A percentile compares a stretch with the other conserved stretches of the same genome.
Evolutionary conservation across 192 early-diverging fungal genomes (phyloP).

Genomic region (Podila clonocystis): DNA sequence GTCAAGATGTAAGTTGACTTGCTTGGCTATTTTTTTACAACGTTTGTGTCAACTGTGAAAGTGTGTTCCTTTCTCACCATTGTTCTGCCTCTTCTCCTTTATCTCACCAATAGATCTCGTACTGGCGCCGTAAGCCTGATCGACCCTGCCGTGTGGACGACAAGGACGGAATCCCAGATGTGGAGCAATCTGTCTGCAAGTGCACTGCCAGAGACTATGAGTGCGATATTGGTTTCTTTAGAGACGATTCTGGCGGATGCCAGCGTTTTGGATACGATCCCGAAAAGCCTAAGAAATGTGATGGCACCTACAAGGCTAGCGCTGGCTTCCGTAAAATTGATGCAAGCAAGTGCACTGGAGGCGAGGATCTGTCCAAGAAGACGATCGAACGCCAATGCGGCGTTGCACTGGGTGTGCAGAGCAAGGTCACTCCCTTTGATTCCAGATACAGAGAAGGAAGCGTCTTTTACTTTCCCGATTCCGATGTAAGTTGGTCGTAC

Average conservation of each 20-base stretch:
- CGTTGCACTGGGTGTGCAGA: constrained; percentile 52
- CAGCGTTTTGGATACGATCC: constrained; percentile 78
- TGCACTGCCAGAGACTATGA: constrained; percentile 87
- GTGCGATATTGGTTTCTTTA: constrained; percentile 90
- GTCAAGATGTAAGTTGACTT: constrained; percentile 52
- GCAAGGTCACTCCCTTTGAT: constrained; percentile 40
- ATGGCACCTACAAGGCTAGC: constrained; percentile 69
- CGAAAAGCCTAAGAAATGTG: constrained; percentile 76
- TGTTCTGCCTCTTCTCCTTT: not conserved
- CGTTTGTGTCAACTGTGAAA: not conserved
- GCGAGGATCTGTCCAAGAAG: constrained; percentile 65
- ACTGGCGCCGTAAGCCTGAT: constrained; percentile 79
- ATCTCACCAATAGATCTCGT: constrained; percentile 56
- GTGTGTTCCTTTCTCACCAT: not conserved
- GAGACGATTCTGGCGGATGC: constrained; percentile 73
- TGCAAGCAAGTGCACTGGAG: constrained; percentile 80
- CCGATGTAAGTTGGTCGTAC: constrained; percentile 30
- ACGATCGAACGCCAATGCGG: constrained; percentile 79
- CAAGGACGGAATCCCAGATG: constrained; percentile 65
- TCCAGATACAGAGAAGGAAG: constrained; percentile 19
- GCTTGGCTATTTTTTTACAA: too few relatives aligned
- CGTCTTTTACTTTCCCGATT: constrained; percentile 47
- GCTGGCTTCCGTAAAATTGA: constrained; percentile 87
- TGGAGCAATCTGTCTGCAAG: constrained; percentile 65
- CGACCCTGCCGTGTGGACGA: constrained; percentile 76